Percentiles rank a stretch among this genome's conserved stretches.
Evolutionary conservation across 1,139 yeast species (phyloP).

Genomic region (Geotrichum cucujoidarum): DNA sequence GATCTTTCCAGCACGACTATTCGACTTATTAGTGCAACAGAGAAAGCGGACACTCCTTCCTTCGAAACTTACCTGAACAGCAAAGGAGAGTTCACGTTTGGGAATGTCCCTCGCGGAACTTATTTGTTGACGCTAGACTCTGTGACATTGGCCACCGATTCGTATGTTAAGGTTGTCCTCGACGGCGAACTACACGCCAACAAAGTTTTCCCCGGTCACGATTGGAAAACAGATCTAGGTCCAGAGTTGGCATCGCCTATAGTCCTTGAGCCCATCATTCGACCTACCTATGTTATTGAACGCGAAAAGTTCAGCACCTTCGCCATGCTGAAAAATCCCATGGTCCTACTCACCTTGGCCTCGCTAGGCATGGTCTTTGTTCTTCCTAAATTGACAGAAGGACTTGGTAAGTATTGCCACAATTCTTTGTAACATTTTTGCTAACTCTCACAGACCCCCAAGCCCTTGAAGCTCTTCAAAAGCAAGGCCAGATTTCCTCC

Average conservation of each 20-base stretch:
- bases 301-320: slow-evolving; percentile 35
- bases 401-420: slow-evolving; percentile 22
- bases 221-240: slow-evolving; percentile 29
- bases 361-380: slow-evolving; percentile 35
- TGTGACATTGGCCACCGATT: slow-evolving; percentile 19
- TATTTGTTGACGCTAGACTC: slow-evolving; percentile 27
- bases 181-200: slow-evolving; percentile 28
- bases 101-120: slow-evolving; percentile 30
- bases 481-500: slow-evolving; percentile 11
- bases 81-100: slow-evolving; percentile 29
- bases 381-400: slow-evolving; percentile 34
- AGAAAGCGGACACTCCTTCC: slow-evolving; percentile 8
- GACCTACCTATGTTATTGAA: slow-evolving; percentile 25
- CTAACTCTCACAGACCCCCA: slow-evolving; percentile 33
- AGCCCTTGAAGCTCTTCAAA: slow-evolving; percentile 31
- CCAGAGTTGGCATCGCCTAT: slow-evolving; percentile 33
- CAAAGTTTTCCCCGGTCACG: slow-evolving; percentile 32
- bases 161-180: slow-evolving; percentile 28
- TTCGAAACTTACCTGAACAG: slow-evolving; percentile 19
- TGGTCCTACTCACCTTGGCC: slow-evolving; percentile 36
- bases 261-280: slow-evolving; percentile 22
- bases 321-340: slow-evolving; percentile 36
- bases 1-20: slow-evolving; percentile 16
- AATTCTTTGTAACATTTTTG: neutral
- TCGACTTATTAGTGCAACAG: slow-evolving; percentile 8